Base-by-base conservation (phyloP, 768 basidiomycete species). In the Tricholoma flavovirens region DNA sequence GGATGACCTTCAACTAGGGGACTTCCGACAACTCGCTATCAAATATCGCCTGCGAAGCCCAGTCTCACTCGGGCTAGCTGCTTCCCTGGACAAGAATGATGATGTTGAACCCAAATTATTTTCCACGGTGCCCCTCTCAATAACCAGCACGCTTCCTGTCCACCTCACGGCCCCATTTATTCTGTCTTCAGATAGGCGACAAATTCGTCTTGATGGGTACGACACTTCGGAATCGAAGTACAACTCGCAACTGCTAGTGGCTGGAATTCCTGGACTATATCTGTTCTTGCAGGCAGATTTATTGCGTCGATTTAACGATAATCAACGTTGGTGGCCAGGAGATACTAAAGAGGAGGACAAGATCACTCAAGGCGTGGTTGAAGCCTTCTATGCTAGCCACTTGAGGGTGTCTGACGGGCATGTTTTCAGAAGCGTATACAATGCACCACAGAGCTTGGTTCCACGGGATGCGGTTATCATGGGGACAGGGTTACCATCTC, bases 131-230 rank as follows among this genome's bases (percentile, higher is more conserved):
- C 77, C 77, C 0, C 68, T 80, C 2, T 73, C 73, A 1, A 69
- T 75, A 2, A 35, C 60, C 4, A 77, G 70, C 4, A 62, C 72
- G 3, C 65, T 81, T 1, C 78, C 78, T 0, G 67, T 76, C 6
- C 78, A 81, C 56, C 62, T 79, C 5, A 71, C 73, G 51, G 78
- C 74, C 0, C 71, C 76, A 0, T 79, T 78, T 55, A 68, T 75
- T 38, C 64, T 81, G 4, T 69, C 78, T 0, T 70, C 75, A 4
- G 78, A 81, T 60, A 62, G 79, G 35, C 62, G 78, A 26, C 66
- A 69, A 21, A 73, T 77, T 33, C 71, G 75, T 5, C 69, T 74
- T 45, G 77, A 78, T 57, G 68, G 67, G 8, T 67, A 67, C 22
- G 59, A 56, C 26, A 68, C 63, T 29, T 50, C 61, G 1, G 73